phyloP scores from a whole-genome alignment of 2,329 filamentous ascomycete genomes.

The Aspergillus quadricinctus region DNA sequence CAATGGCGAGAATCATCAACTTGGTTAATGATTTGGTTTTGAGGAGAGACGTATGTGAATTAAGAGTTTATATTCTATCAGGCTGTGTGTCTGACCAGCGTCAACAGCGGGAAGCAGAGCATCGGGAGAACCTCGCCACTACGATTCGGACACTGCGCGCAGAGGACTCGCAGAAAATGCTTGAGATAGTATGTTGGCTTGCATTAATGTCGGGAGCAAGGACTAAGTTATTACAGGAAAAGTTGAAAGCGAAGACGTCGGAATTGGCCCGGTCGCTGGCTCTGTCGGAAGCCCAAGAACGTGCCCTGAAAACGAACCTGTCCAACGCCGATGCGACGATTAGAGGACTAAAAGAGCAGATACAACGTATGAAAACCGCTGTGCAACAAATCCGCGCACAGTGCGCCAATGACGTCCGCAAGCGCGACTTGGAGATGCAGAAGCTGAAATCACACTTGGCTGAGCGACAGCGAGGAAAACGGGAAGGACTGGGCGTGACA shows the following conservation, averaged over 20 bases:
- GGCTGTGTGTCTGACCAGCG: conserved; percentile 8
- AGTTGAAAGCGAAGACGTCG: conserved; percentile 50
- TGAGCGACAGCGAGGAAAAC: conserved; percentile 59
- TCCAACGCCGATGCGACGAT: conserved; percentile 69
- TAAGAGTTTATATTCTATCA: background rate
- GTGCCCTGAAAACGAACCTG: conserved; percentile 64
- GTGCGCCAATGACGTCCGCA: conserved; percentile 86
- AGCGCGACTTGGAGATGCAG: conserved; percentile 84
- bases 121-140: conserved; percentile 75
- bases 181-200: conserved; percentile 56
- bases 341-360: conserved; percentile 77
- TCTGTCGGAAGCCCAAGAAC: conserved; percentile 64
- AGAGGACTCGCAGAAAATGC: conserved; percentile 68
- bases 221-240: conserved; percentile 38
- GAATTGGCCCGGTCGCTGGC: conserved; percentile 56
- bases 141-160: conserved; percentile 72
- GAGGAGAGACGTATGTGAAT: conserved; percentile 70
- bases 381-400: conserved; percentile 79
- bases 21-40: conserved; percentile 91
- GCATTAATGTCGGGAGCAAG: background rate
- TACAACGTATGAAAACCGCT: conserved; percentile 70
- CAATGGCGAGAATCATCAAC: conserved; percentile 84
- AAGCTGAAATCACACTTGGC: conserved; percentile 81
- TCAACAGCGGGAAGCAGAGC: conserved; percentile 75
- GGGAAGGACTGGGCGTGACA: conserved; percentile 49